Conservation (phyloP, 192 early-diverging fungal genomes). For the Coemansia sp. region DNA sequence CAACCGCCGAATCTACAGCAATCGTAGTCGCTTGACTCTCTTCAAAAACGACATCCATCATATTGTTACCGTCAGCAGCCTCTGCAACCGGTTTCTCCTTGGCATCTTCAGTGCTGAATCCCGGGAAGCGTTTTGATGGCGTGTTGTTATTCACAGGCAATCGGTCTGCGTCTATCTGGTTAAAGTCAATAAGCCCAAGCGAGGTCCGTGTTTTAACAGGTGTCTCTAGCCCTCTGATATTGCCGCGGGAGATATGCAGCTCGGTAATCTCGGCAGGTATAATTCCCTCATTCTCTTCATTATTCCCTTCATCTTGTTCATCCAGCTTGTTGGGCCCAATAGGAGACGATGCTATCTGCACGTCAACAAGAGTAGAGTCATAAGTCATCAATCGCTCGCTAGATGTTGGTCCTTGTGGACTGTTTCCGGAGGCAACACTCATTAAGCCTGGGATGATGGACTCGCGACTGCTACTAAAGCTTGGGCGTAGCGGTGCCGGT, state of each 20-base stretch:
- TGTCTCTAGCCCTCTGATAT: constrained; percentile 26
- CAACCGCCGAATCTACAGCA: neutral
- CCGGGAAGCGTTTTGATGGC: constrained; percentile 5
- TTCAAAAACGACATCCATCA: neutral
- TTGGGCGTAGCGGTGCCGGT: constrained; percentile 19
- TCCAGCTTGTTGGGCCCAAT: constrained; percentile 15
- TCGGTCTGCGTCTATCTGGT: constrained; percentile 35
- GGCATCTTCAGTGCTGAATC: too few species aligned
- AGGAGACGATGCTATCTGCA: neutral
- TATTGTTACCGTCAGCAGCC: neutral
- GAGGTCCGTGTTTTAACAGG: constrained; percentile 40
- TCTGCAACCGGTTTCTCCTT: neutral
- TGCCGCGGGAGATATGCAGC: constrained; percentile 6
- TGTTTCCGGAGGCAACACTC: constrained; percentile 24
- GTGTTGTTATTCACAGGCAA: constrained; percentile 29
- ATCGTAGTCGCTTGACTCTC: constrained; percentile 42
- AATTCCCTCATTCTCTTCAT: constrained; percentile 15
- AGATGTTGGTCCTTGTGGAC: constrained; percentile 25
- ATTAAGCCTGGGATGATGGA: constrained; percentile 26
- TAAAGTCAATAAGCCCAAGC: constrained; percentile 54
- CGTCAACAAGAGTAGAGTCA: constrained; percentile 4
- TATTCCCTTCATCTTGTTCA: constrained; percentile 6
- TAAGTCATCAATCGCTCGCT: neutral
- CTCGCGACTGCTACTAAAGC: constrained; percentile 27
- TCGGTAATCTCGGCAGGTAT: constrained; percentile 9